Evolutionary conservation across 257 asterid species (phyloP).

Genomic region (Nicotiana attenuata): DNA sequence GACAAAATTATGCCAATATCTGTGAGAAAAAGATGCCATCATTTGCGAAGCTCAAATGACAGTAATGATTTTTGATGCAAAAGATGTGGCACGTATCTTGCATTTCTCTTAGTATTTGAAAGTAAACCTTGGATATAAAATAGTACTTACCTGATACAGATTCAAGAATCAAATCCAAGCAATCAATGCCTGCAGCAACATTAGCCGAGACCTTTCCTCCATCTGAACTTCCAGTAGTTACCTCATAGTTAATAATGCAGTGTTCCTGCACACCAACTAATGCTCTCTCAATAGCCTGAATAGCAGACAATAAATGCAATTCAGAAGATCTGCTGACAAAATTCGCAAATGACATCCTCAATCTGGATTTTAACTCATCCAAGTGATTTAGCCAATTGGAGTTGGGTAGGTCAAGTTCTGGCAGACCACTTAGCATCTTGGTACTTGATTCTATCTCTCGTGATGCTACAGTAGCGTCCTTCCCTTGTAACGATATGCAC

Average conservation of each 20-base stretch:
- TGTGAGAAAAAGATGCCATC: neutral
- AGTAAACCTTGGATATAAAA: neutral
- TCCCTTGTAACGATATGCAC: conserved; percentile 80
- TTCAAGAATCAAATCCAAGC: conserved; percentile 73
- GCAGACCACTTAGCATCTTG: conserved; percentile 30
- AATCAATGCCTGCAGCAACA: conserved; percentile 86
- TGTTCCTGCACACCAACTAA: conserved; percentile 71
- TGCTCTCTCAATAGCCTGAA: conserved; percentile 88
- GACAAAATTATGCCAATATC: neutral
- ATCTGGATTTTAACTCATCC: conserved; percentile 46
- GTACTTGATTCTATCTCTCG: conserved; percentile 50
- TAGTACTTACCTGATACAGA: conserved; percentile 75
- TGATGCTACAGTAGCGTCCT: conserved; percentile 59
- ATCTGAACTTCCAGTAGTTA: conserved; percentile 45
- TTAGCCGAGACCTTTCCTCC: conserved; percentile 63
- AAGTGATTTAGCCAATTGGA: conserved; percentile 35
- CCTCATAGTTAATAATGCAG: conserved; percentile 52
- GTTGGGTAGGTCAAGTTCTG: conserved; percentile 18
- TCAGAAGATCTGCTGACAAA: conserved; percentile 60
- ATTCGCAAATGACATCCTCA: conserved; percentile 59
- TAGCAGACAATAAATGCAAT: conserved; percentile 53
- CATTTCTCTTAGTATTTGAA: neutral
- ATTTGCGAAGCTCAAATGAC: neutral
- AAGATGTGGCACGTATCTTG: neutral
- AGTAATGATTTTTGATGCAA: neutral